These are phyloP conservation scores for Lactarius indigo DNA, from an alignment of 768 basidiomycete species.

Conservation along the genomic window DNA sequence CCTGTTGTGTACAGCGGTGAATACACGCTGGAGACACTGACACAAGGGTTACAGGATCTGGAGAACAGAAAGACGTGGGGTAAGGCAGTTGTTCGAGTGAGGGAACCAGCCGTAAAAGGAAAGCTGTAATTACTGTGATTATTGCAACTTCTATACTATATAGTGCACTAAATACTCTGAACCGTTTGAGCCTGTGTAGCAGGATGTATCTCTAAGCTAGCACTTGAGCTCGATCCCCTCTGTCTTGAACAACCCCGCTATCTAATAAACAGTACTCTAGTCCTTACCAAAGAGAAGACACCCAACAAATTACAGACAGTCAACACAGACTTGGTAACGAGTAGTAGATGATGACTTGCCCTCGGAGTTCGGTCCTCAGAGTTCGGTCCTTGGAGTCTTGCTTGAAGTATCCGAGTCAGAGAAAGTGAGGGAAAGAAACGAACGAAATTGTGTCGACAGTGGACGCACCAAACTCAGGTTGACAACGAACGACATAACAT, in stretches of 20 bases:
- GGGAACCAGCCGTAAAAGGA: conserved; percentile 44
- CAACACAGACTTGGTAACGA: no score
- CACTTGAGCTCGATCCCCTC: not conserved
- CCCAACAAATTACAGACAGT: no score
- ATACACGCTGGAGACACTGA: conserved; percentile 63
- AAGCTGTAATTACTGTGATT: conserved; percentile 38
- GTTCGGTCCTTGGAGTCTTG: no score
- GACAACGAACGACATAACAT: no score
- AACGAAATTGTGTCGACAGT: no score
- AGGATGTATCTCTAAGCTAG: not conserved
- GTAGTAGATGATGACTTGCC: no score
- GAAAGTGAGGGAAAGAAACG: no score
- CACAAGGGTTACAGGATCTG: conserved; percentile 68
- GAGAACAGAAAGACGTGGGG: conserved; percentile 91
- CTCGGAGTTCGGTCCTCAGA: no score
- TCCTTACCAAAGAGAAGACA: no score
- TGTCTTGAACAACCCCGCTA: not conserved
- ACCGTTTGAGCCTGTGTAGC: not conserved
- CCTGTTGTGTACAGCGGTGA: conserved; percentile 69
- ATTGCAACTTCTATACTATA: not conserved
- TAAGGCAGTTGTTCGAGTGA: conserved; percentile 71
- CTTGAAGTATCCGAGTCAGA: no score
- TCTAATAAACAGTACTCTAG: no score
- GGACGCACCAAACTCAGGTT: no score
- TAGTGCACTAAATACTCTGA: not conserved